Conservation (phyloP, 2,329 filamentous ascomycete species). For the Neopestalotiopsis clavispora region DNA sequence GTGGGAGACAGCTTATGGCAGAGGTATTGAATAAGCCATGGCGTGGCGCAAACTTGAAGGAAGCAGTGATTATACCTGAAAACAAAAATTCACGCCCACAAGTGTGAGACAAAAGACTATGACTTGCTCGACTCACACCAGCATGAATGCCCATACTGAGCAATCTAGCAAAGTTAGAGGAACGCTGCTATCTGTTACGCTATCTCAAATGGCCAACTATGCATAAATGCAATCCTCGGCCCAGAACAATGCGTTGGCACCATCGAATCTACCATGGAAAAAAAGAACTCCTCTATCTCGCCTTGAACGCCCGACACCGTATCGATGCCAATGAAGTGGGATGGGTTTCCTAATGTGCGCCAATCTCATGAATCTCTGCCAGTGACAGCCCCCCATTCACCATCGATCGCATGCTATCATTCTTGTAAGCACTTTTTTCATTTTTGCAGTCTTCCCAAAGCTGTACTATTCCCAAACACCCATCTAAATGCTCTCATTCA, state of each 20-base stretch:
- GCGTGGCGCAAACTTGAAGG: background rate
- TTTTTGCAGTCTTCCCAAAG: constrained; percentile 47
- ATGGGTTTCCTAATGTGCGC: constrained; percentile 6
- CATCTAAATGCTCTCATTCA: constrained; percentile 25
- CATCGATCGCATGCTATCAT: background rate
- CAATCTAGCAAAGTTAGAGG: background rate
- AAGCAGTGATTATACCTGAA: background rate
- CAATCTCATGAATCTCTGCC: constrained; percentile 3
- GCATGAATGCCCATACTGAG: background rate
- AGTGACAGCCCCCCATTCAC: background rate
- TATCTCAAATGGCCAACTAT: constrained; percentile 5
- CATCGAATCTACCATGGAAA: background rate
- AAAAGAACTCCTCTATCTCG: constrained; percentile 3
- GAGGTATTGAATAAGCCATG: no score
- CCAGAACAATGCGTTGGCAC: background rate
- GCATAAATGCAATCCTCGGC: background rate
- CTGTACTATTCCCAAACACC: constrained; percentile 20
- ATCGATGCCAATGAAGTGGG: constrained; percentile 7
- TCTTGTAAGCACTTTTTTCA: constrained; percentile 24
- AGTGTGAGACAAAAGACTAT: background rate
- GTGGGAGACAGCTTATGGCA: no score
- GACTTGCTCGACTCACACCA: background rate
- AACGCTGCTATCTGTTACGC: background rate
- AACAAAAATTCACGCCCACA: background rate
- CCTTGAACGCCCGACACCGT: constrained; percentile 13